Evolutionary conservation across 257 asterid genomes (phyloP).

Genomic region (Nicotiana tomentosiformis): DNA sequence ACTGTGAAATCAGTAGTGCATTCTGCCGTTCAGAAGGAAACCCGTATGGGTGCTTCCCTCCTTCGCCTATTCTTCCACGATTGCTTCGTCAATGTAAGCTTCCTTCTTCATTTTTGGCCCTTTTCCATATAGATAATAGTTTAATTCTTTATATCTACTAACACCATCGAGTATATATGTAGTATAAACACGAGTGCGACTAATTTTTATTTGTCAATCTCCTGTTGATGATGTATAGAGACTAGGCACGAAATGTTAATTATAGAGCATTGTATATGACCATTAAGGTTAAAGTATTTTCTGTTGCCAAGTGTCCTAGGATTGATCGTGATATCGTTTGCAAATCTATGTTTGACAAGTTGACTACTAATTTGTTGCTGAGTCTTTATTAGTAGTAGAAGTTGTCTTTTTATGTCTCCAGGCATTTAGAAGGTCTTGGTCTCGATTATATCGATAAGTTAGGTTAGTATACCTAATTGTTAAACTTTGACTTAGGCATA

Average conservation of each 20-base stretch:
- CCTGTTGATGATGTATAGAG: too few species aligned
- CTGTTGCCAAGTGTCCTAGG: not conserved
- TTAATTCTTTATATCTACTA: too few species aligned
- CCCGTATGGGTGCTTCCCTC: slow-evolving; percentile 92
- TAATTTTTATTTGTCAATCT: too few species aligned
- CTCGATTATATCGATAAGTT: not conserved
- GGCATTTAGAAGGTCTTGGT: not conserved
- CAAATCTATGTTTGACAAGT: not conserved
- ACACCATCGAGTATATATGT: too few species aligned
- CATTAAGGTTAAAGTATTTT: not conserved
- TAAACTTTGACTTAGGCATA: not conserved
- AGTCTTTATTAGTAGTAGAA: not conserved
- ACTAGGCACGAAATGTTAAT: too few species aligned
- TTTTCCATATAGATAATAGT: too few species aligned
- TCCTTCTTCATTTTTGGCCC: not conserved
- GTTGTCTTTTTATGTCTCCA: not conserved
- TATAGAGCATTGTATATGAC: not conserved
- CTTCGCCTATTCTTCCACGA: slow-evolving; percentile 87
- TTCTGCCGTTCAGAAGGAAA: slow-evolving; percentile 54
- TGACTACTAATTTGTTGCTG: not conserved
- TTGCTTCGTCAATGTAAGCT: slow-evolving; percentile 77
- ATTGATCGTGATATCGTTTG: not conserved
- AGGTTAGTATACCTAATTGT: not conserved
- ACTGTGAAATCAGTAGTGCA: slow-evolving; percentile 44
- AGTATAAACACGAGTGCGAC: too few species aligned